Percentiles rank a stretch among this genome's conserved stretches.
phyloP scores from a whole-genome alignment of 129 eudicot genomes.

The Scalesia atractyloides region DNA sequence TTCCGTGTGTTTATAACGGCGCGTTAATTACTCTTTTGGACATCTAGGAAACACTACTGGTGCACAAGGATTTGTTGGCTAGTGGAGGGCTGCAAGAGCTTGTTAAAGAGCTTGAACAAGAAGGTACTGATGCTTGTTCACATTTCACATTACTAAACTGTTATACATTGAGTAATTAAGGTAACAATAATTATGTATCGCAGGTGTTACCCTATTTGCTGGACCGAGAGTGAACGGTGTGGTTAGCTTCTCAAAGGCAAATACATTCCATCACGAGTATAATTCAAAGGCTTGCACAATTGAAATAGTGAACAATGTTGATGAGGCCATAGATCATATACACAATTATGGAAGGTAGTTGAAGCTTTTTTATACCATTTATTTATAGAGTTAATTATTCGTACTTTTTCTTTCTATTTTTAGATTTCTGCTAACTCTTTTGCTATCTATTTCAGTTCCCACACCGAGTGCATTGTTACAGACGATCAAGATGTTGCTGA shows the following conservation, averaged over 20 bases:
- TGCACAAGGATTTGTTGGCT: conserved; percentile 67
- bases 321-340: conserved; percentile 80
- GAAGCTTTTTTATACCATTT: neutral
- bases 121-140: conserved; percentile 45
- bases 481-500: conserved; percentile 70
- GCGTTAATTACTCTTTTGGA: conserved; percentile 3
- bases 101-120: conserved; percentile 51
- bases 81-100: conserved; percentile 62
- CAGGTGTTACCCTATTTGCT: conserved; percentile 79
- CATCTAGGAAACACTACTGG: conserved; percentile 83
- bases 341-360: conserved; percentile 78
- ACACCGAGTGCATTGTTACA: conserved; percentile 86
- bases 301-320: conserved; percentile 76
- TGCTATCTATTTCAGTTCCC: conserved; percentile 56
- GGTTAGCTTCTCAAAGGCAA: conserved; percentile 49
- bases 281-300: conserved; percentile 74
- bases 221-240: conserved; percentile 73
- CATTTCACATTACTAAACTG: neutral
- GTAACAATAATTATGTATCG: conserved; percentile 6
- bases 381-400: neutral
- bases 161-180: neutral
- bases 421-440: conserved; percentile 23
- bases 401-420: neutral
- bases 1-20: neutral
- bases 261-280: conserved; percentile 74